Base-by-base conservation (phyloP, 163 green algal genomes). In the Chlorella variabilis region DNA sequence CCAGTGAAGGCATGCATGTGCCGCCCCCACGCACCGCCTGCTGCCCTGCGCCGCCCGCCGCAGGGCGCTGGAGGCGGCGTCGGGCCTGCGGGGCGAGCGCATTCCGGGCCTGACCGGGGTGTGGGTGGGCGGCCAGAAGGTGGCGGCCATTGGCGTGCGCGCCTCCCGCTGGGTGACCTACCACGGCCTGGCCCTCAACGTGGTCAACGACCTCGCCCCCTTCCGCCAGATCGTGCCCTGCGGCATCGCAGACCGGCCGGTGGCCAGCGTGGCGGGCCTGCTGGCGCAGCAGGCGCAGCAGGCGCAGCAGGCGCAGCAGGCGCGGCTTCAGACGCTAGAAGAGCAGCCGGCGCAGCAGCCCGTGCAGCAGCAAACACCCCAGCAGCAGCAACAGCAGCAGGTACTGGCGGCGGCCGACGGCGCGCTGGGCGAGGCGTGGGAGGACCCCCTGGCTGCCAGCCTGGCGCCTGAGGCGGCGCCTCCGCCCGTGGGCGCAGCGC, bases 171-270 rank as follows among this genome's bases (percentile, higher is more conserved):
- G 97, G 97, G 86, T 99, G 1, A 96, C 95, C 0, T 99, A 97
- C 83, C 97, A 99, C 79, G 96, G 97, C 33, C 63, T 99, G 13
- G 96, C 97, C 4, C 79, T 99, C 8, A 99, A 99, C 83, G 94
- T 99, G 0, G 80, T 78, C n/a, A 89, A 87, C 2, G 93, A 98
- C 62, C 84, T 99, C 48, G 8, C 34, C 2, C 92, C 93, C 1
- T 99, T 98, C 65, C 5, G 48, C 20, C 15, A 84, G 54, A 99
- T 99, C 73, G 90, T 98, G 36, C 97, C 97, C 2, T 99, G 97
- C 78, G 97, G 97, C 61, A 98, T 99, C n/a, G 23, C 83, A 11
- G 90, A 95, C 71, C 25, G 21, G 11, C 20, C 42, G 48, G 71
- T 84, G 48, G 41, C 36, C 18, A 54, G 29, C 33, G 65, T 71